Evolutionary conservation across 2,329 filamentous ascomycete genomes (phyloP).

Genomic region (Bisporella sp.): DNA sequence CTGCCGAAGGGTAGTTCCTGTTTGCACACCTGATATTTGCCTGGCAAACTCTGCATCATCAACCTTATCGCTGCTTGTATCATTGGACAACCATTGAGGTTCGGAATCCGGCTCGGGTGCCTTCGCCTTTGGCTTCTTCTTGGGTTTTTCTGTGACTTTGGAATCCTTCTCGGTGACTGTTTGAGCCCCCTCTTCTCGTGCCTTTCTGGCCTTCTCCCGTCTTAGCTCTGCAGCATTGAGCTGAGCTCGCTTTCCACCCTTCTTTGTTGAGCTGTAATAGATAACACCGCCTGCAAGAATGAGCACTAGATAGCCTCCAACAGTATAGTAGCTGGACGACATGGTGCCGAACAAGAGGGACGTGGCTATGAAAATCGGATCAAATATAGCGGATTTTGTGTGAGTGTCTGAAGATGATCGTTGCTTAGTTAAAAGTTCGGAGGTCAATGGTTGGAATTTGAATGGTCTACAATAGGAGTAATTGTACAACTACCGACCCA

Average conservation of each 20-base stretch:
- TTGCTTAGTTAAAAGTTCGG: no score
- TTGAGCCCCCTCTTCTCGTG: conserved; percentile 16
- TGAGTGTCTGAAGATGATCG: no score
- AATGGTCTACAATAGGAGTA: no score
- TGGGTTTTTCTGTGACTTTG: background rate
- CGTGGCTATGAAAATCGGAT: no score
- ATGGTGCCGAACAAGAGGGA: background rate
- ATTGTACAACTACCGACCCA: no score
- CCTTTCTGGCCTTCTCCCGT: conserved; percentile 19
- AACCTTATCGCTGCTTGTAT: conserved; percentile 44
- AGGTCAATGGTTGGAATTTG: no score
- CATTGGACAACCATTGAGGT: background rate
- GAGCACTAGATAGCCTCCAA: background rate
- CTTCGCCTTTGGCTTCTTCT: background rate
- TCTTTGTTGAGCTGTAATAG: background rate
- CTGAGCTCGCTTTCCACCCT: background rate
- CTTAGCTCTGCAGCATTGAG: background rate
- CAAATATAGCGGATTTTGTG: no score
- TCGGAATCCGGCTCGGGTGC: background rate
- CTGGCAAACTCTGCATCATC: conserved; percentile 72
- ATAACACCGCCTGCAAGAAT: background rate
- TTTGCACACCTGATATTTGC: conserved; percentile 63
- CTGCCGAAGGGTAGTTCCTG: conserved; percentile 49
- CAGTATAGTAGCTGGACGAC: background rate
- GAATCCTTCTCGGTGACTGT: conserved; percentile 17